Evolutionary conservation across 1,139 yeast species (phyloP).

Genomic region (Scheffersomyces parashehatae): DNA sequence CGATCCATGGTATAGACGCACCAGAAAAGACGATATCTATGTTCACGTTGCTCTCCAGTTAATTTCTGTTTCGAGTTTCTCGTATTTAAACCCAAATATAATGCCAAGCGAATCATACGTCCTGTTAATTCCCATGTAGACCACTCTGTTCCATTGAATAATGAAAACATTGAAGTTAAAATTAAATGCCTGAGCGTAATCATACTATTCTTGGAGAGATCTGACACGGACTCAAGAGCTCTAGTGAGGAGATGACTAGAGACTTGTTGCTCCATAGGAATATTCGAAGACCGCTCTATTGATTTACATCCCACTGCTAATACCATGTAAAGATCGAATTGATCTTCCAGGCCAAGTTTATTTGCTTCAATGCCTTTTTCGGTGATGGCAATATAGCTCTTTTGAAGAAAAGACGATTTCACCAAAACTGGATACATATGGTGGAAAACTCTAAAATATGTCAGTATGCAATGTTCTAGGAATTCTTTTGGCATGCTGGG

Average conservation of each 20-base stretch:
- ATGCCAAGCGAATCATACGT: slow-evolving; percentile 37
- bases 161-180: slow-evolving; percentile 45
- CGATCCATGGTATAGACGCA: slow-evolving; percentile 51
- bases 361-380: slow-evolving; percentile 24
- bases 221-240: slow-evolving; percentile 27
- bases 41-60: slow-evolving; percentile 33
- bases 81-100: slow-evolving; percentile 45
- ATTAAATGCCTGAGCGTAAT: slow-evolving; percentile 39
- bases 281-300: slow-evolving; percentile 38
- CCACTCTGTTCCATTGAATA: slow-evolving; percentile 43
- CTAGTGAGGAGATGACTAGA: slow-evolving; percentile 18
- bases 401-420: background rate
- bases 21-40: slow-evolving; percentile 49
- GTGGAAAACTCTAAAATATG: background rate
- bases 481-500: background rate
- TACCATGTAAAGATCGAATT: slow-evolving; percentile 46
- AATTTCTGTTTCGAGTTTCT: slow-evolving; percentile 21
- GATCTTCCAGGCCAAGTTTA: slow-evolving; percentile 21
- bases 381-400: background rate
- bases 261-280: slow-evolving; percentile 27
- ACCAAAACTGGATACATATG: background rate
- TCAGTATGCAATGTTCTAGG: background rate
- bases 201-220: slow-evolving; percentile 28
- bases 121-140: slow-evolving; percentile 53
- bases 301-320: slow-evolving; percentile 52